These are phyloP conservation scores for Candida railenensis DNA, from an alignment of 805 yeast species.

Conservation along the genomic window DNA sequence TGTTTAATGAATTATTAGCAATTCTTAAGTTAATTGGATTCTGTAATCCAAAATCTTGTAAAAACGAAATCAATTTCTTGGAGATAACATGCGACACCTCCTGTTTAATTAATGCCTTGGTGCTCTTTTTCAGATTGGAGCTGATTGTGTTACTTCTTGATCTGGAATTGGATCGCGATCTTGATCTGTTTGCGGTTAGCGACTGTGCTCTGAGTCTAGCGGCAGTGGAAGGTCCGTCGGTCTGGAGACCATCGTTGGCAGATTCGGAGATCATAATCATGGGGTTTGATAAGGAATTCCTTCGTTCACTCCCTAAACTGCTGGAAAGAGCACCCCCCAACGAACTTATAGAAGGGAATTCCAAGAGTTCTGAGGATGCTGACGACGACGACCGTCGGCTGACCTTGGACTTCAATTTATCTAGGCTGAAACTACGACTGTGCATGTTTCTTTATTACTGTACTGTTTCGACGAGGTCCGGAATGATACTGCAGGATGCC, in stretches of 20 bases:
- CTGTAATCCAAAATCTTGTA: constrained; percentile 40
- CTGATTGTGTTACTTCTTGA: constrained; percentile 14
- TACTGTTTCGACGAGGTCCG: neutral
- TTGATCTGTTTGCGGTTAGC: constrained; percentile 10
- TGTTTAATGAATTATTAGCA: constrained; percentile 11
- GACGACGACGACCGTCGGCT: constrained; percentile 26
- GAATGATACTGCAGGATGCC: too few species aligned
- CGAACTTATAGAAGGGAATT: constrained; percentile 11
- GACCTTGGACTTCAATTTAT: constrained; percentile 27
- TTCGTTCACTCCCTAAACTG: constrained; percentile 15
- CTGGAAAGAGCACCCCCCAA: too few species aligned
- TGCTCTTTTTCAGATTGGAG: constrained; percentile 20
- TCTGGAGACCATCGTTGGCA: constrained; percentile 1
- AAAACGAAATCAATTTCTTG: constrained; percentile 28
- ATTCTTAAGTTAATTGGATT: constrained; percentile 34
- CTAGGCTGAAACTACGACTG: constrained; percentile 17
- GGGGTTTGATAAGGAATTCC: constrained; percentile 21
- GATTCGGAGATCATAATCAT: constrained; percentile 19
- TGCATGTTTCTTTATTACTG: constrained; percentile 7
- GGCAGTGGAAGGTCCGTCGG: constrained; percentile 1
- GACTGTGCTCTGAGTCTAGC: constrained; percentile 13
- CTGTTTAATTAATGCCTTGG: constrained; percentile 38
- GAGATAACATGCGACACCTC: constrained; percentile 36
- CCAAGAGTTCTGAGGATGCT: constrained; percentile 16
- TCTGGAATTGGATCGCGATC: constrained; percentile 7